Evolutionary conservation across 495 filamentous ascomycete species (phyloP), one percentile per base, ranked within the genome.

Genomic region (Hyaloscypha finlandica): DNA sequence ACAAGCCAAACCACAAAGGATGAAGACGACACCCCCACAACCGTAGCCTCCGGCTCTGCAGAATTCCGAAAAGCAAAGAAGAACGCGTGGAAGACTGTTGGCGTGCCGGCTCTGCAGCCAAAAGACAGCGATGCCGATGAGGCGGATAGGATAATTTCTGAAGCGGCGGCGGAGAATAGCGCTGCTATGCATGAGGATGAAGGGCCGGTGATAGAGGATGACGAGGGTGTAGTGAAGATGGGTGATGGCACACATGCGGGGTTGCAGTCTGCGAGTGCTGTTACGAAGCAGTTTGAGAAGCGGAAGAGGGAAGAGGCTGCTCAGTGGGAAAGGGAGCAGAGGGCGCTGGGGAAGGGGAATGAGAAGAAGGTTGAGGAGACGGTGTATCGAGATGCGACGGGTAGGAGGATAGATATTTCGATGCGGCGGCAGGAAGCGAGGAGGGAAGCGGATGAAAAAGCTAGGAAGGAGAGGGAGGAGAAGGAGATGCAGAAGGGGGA

Each of bases 361-460:
- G 80, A 80, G 30, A 76, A 77, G 14, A 70, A 72, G 19, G 70
- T 71, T 6, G 79, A 73, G 69, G 93, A 98, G 77, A 93, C 94
- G 0, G 91, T 97, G 53, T 95, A 97, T 73, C 89, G 95, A 59
- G 95, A 99, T 81, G 95, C 95, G 12, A 93, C 89, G 3, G 95
- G 95, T 3, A 85, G 94, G 22, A 89, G 97, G 14, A 91, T 98
- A 67, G 96, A 98, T 73, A 88, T 97, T 8, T 85, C 89, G 2
- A 92, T 97, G 90, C 90, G 90, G 75, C 84, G 94, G 4, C 93
- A 93, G 16, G 94, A 97, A 75, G 88, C 91, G 33, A 81, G 93
- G 6, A 83, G 84, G 45, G 88, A 88, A 59, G 87, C 87, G 11
- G 88, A 91, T 64, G 92, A 92, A 74, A 90, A 90, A 32, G 85